Evolutionary conservation across 1,284 basidiomycete genomes (phyloP).

Genomic region (Cryptococcus hybrid): DNA sequence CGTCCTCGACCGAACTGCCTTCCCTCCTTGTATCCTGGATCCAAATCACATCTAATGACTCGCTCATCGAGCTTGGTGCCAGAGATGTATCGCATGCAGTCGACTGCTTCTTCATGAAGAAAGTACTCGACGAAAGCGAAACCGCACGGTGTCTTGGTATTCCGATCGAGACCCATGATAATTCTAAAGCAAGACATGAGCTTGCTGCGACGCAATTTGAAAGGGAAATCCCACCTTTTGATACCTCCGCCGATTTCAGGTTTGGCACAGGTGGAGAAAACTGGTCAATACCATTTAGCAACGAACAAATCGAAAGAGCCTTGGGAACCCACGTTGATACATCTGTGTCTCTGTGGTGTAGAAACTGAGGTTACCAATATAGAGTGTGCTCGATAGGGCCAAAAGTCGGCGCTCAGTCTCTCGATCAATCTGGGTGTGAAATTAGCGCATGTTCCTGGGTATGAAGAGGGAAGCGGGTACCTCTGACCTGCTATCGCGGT

Average conservation of each 20-base stretch:
- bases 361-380: constrained; percentile 96
- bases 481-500: constrained; percentile 83
- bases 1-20: constrained; percentile 96
- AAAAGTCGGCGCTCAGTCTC: constrained; percentile 55
- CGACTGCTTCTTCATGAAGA: constrained; percentile 89
- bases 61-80: constrained; percentile 99
- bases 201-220: background rate
- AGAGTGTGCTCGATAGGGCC: constrained; percentile 55
- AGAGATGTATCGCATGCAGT: constrained; percentile 88
- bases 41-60: constrained; percentile 96
- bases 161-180: constrained; percentile 98
- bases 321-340: constrained; percentile 64
- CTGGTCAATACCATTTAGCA: constrained; percentile 22
- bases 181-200: constrained; percentile 53
- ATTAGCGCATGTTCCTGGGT: background rate
- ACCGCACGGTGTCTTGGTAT: constrained; percentile 91
- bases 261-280: constrained; percentile 89
- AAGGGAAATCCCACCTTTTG: constrained; percentile 59
- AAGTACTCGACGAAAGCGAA: constrained; percentile 99
- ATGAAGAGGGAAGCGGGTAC: constrained; percentile 40
- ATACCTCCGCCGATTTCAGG: constrained; percentile 91
- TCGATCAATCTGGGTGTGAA: constrained; percentile 36
- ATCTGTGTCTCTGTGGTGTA: constrained; percentile 99
- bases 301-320: background rate
- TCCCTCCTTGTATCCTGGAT: constrained; percentile 96